Evolutionary conservation across 371 early-diverging fungal species (phyloP).

Genomic region (Saksenaea vasiformis): DNA sequence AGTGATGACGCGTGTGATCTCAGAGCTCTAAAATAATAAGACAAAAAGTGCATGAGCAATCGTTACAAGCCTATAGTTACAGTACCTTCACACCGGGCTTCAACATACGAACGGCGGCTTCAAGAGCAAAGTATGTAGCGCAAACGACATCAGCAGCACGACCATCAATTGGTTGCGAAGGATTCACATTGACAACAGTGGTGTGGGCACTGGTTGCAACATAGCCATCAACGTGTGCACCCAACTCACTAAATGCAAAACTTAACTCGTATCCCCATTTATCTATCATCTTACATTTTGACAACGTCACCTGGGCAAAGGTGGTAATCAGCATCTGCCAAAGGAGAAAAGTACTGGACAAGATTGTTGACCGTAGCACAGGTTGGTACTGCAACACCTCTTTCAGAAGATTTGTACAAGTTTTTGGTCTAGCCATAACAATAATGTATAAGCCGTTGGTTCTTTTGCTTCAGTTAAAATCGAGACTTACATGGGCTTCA

Average conservation of each 20-base stretch:
- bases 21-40: conserved; percentile 60
- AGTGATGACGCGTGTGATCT: conserved; percentile 75
- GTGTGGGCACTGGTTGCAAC: conserved; percentile 88
- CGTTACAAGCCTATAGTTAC: background rate
- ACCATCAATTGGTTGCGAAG: conserved; percentile 68
- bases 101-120: conserved; percentile 79
- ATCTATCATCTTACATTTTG: conserved; percentile 66
- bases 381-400: conserved; percentile 88
- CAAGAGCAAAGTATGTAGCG: conserved; percentile 82
- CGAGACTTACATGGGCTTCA: conserved; percentile 53
- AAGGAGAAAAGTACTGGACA: conserved; percentile 78
- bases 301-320: conserved; percentile 84
- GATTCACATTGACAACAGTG: conserved; percentile 67
- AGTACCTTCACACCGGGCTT: conserved; percentile 72
- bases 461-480: background rate
- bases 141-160: conserved; percentile 76
- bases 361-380: conserved; percentile 81
- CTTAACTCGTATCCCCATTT: background rate
- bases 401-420: conserved; percentile 70
- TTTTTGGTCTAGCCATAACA: conserved; percentile 54
- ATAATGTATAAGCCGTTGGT: background rate
- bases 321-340: conserved; percentile 53
- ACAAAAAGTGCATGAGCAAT: too few relatives aligned
- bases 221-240: conserved; percentile 93
- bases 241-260: conserved; percentile 70